These are phyloP conservation scores for Emericellopsis cladophorae DNA, from an alignment of 2,329 filamentous ascomycete species.

Conservation along the genomic window DNA sequence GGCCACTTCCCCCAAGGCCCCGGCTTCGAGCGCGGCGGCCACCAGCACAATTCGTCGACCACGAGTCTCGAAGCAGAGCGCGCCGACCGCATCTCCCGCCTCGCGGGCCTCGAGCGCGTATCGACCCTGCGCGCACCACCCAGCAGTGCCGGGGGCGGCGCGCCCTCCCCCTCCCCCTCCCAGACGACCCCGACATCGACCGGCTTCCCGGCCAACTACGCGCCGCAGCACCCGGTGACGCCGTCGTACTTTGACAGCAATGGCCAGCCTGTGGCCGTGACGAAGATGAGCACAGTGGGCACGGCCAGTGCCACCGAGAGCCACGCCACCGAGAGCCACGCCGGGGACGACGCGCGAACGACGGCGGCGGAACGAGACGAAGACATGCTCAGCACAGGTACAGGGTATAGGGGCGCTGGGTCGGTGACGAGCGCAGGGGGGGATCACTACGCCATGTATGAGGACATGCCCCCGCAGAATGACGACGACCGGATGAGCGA, in stretches of 20 bases:
- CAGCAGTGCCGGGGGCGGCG: slow-evolving; percentile 11
- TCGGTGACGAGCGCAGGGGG: slow-evolving; percentile 42
- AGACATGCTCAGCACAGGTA: slow-evolving; percentile 60
- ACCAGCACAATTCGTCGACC: slow-evolving; percentile 45
- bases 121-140: slow-evolving; percentile 54
- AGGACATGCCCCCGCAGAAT: slow-evolving; percentile 34
- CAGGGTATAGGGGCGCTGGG: slow-evolving; percentile 43
- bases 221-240: slow-evolving; percentile 27
- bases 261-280: slow-evolving; percentile 54
- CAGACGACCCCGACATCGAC: slow-evolving; percentile 39
- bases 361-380: slow-evolving; percentile 45
- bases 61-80: slow-evolving; percentile 82
- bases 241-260: slow-evolving; percentile 73
- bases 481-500: slow-evolving; percentile 70
- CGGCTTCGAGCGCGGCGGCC: slow-evolving; percentile 34
- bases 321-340: slow-evolving; percentile 33
- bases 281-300: slow-evolving; percentile 80
- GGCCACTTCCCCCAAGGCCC: slow-evolving; percentile 54
- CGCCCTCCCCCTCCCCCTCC: slow-evolving; percentile 26
- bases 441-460: slow-evolving; percentile 36
- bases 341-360: slow-evolving; percentile 37
- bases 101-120: slow-evolving; percentile 82
- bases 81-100: slow-evolving; percentile 86
- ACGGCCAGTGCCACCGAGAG: slow-evolving; percentile 80
- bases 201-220: slow-evolving; percentile 27